Evolutionary conservation across 192 early-diverging fungal species (phyloP).

Genomic region (Coemansia reversa): DNA sequence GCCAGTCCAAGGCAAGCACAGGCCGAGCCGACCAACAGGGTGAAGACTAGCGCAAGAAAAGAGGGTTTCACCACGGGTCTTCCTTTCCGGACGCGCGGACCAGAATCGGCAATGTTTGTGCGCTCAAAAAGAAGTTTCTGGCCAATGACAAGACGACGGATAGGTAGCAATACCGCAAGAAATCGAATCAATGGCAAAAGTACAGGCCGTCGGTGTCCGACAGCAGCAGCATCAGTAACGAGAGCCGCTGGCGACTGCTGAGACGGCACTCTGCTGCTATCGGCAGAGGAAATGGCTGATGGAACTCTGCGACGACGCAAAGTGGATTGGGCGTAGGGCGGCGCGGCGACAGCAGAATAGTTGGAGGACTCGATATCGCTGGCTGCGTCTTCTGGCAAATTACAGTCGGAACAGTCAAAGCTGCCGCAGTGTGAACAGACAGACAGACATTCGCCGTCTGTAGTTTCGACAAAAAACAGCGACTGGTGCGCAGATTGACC

Average conservation of each 20-base stretch:
- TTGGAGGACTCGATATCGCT: constrained; percentile 4
- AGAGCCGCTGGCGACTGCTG: background rate
- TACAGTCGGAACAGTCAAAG: constrained; percentile 5
- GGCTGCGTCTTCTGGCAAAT: constrained; percentile 1
- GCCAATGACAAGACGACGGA: constrained; percentile 41
- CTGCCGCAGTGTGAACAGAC: constrained; percentile 27
- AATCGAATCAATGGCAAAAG: background rate
- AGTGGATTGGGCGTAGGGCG: background rate
- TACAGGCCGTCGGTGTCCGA: background rate
- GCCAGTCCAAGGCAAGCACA: background rate
- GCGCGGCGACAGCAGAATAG: background rate
- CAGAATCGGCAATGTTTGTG: too few species aligned
- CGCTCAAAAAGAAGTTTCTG: background rate
- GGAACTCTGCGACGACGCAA: background rate
- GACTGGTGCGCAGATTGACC: constrained; percentile 14
- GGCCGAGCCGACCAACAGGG: background rate
- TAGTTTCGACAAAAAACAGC: constrained; percentile 30
- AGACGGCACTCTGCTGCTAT: background rate
- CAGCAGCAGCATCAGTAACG: background rate
- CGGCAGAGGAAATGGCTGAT: background rate
- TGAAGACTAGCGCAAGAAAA: too few species aligned
- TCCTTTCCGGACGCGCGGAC: too few species aligned
- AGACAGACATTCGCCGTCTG: constrained; percentile 2
- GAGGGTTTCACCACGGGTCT: too few species aligned
- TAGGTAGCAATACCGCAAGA: constrained; percentile 40